Evolutionary conservation across 768 basidiomycete species (phyloP).

Genomic region (Grammothele lineata): DNA sequence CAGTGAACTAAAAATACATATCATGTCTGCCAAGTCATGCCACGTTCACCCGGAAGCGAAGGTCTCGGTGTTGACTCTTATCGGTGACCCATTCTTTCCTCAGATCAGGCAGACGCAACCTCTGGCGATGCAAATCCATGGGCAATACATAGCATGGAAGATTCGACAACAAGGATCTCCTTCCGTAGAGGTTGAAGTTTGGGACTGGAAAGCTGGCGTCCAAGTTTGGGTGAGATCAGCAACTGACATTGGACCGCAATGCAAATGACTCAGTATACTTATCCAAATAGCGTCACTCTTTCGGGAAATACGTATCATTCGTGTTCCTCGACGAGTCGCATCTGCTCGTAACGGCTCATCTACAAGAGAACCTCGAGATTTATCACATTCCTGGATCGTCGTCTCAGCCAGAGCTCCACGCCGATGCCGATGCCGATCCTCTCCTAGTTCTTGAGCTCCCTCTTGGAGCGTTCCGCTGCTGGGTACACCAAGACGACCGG

Average conservation of each 20-base stretch:
- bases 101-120: no score
- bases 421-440: background rate
- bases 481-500: background rate
- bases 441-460: constrained; percentile 1
- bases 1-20: no score
- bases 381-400: background rate
- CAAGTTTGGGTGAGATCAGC: background rate
- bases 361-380: background rate
- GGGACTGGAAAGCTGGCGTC: background rate
- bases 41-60: no score
- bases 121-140: background rate
- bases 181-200: background rate
- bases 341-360: background rate
- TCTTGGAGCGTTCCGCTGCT: background rate
- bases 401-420: background rate
- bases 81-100: no score
- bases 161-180: background rate
- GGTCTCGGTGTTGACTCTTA: no score
- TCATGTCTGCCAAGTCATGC: no score
- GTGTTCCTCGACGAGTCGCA: background rate
- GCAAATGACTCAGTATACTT: no score
- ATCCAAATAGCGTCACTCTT: background rate
- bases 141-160: background rate
- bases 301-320: background rate
- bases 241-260: no score